Conservation (phyloP, 2,329 filamentous ascomycete genomes). For the Hirsutella rhossiliensis region DNA sequence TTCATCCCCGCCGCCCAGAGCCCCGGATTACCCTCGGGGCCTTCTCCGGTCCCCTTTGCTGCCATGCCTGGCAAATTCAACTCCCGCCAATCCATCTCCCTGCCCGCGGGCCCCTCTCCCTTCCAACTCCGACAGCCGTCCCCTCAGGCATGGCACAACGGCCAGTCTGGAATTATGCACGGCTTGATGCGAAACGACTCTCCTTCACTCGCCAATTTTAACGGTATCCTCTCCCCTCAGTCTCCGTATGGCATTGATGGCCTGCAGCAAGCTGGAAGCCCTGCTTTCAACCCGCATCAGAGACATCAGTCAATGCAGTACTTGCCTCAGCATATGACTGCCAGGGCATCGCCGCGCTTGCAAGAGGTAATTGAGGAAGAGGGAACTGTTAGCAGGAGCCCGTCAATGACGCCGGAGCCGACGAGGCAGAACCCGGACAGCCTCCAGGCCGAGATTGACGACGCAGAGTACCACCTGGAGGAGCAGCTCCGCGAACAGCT, state of each 20-base stretch:
- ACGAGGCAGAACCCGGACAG: constrained; percentile 46
- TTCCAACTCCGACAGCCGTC: constrained; percentile 55
- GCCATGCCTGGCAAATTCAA: constrained; percentile 48
- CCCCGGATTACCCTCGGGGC: constrained; percentile 50
- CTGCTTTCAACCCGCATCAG: constrained; percentile 34
- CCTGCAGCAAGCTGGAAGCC: constrained; percentile 27
- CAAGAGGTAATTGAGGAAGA: constrained; percentile 66
- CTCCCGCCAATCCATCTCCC: constrained; percentile 59
- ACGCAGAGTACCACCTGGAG: constrained; percentile 75
- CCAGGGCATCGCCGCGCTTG: constrained; percentile 47
- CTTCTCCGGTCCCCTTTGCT: constrained; percentile 62
- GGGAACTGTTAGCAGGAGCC: constrained; percentile 38
- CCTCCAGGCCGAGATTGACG: constrained; percentile 74
- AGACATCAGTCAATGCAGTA: constrained; percentile 49
- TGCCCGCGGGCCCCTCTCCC: constrained; percentile 50
- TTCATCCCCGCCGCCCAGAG: constrained; percentile 54
- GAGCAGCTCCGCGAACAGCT: constrained; percentile 68
- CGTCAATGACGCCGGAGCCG: constrained; percentile 42
- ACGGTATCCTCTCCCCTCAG: constrained; percentile 48
- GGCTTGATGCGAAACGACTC: constrained; percentile 46
- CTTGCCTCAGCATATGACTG: constrained; percentile 40
- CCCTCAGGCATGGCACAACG: constrained; percentile 42
- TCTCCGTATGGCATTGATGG: constrained; percentile 49
- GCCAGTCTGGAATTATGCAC: constrained; percentile 41
- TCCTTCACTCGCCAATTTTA: constrained; percentile 44